A percentile compares a stretch with the other conserved stretches of the same genome.
phyloP scores from a whole-genome alignment of 192 early-diverging fungal species.

The Coemansia sp. region DNA sequence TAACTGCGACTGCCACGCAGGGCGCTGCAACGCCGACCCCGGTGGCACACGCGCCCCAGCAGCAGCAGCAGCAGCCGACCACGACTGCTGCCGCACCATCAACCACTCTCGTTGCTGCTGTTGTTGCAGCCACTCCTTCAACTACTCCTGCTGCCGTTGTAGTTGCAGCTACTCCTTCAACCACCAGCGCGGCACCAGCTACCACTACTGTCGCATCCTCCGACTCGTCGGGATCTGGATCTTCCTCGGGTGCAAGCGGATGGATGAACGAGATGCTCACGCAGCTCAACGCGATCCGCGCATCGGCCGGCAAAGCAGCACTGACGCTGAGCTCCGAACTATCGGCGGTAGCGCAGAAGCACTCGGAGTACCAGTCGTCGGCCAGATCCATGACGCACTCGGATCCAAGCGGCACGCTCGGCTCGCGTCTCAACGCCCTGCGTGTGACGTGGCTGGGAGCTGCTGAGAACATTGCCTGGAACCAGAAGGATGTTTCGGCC shows the following conservation, averaged over 20 bases:
- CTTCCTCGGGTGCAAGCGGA: conserved; percentile 8
- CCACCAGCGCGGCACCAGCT: not conserved
- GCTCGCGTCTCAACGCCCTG: conserved; percentile 18
- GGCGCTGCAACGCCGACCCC: not conserved
- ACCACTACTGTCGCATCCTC: conserved; percentile 5
- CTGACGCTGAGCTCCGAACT: conserved; percentile 18
- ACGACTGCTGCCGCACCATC: not conserved
- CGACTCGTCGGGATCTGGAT: not conserved
- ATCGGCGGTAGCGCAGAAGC: conserved; percentile 36
- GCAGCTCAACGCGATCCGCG: conserved; percentile 42
- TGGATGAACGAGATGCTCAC: conserved; percentile 42
- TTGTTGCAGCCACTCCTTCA: not conserved
- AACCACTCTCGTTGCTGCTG: not conserved
- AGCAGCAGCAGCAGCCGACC: not conserved
- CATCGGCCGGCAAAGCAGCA: conserved; percentile 18
- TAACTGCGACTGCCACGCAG: not conserved
- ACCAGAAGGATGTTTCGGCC: conserved; percentile 20
- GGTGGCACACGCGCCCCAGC: not conserved
- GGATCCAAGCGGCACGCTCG: conserved; percentile 25
- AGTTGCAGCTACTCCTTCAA: not conserved
- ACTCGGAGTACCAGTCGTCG: conserved; percentile 35
- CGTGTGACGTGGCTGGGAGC: conserved; percentile 19
- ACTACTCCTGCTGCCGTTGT: not conserved
- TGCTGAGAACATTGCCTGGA: conserved; percentile 58
- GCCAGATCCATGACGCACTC: conserved; percentile 7